These are phyloP conservation scores for Trichophyton schoenleinii DNA, from an alignment of 2,329 filamentous ascomycete genomes.

Conservation along the genomic window DNA sequence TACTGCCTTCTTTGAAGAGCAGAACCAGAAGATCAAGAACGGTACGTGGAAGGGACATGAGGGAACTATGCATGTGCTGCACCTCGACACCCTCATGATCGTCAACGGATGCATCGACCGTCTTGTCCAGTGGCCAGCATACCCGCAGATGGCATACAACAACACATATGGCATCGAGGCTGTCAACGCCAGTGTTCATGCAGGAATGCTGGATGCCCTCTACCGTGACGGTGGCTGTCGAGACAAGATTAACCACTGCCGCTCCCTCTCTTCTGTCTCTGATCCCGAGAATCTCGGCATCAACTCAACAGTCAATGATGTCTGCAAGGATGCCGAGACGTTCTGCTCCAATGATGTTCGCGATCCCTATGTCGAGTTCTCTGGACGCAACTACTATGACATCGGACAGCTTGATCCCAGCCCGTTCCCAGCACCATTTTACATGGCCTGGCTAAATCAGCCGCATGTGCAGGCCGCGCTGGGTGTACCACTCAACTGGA, in stretches of 20 bases:
- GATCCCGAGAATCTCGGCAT: constrained; percentile 5
- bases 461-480: constrained; percentile 40
- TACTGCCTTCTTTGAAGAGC: not conserved
- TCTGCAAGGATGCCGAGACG: constrained; percentile 30
- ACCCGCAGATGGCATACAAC: constrained; percentile 37
- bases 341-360: constrained; percentile 22
- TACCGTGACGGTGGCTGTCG: constrained; percentile 32
- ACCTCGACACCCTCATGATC: constrained; percentile 36
- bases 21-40: constrained; percentile 1
- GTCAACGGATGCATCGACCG: constrained; percentile 24
- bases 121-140: constrained; percentile 35
- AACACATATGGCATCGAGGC: constrained; percentile 40
- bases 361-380: not conserved
- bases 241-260: constrained; percentile 38
- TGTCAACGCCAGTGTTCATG: constrained; percentile 32
- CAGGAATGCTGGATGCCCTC: constrained; percentile 27
- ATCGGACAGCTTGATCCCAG: not conserved
- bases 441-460: constrained; percentile 18
- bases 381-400: constrained; percentile 2
- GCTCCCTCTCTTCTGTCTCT: constrained; percentile 14
- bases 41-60: not conserved
- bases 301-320: constrained; percentile 20
- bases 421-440: not conserved
- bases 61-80: not conserved
- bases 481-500: constrained; percentile 44